Evolutionary conservation across 2,329 filamentous ascomycete genomes (phyloP), one percentile per base, ranked within the genome.

Genomic region (Phialophora verrucosa): DNA sequence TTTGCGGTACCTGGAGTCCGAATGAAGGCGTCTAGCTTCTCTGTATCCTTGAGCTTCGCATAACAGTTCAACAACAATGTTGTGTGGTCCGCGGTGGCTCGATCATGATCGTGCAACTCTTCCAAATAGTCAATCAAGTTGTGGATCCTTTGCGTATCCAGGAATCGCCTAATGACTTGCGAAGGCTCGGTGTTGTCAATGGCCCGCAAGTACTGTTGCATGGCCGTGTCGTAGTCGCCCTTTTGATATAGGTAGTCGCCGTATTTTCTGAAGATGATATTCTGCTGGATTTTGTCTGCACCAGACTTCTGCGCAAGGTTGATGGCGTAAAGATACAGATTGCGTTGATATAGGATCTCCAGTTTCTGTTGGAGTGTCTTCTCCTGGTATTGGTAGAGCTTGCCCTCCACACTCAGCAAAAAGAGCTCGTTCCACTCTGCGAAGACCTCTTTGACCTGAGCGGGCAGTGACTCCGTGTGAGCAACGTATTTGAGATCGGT

Each of bases 111-210:
- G 74, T 99, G 95, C 17, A 99, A 83, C 78, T 99, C 93, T 79
- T 99, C 96, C 1, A 99, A 84, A 74, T 98, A 99, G 75, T 96
- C 92, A 63, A 99, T 98, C 31, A 99, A 83, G 75, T 98, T 99
- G 73, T 97, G 93, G 78, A 99, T 97, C 69, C 93, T 87, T 84
- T 99, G 95, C 0, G 95, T 98, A 75, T 99, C 95, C 44, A 99
- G 84, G 74, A 96, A 99, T 88, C 97, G 97, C 73, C 94, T 87
- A 74, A 98, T 97, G 55, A 98, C 92, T 75, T 97, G 94, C 1
- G 94, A 97, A 6, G 94, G 94, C 74, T 98, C 94, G 0, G 94
- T 98, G 66, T 92, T 95, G 75, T 97, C 93, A 66, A 99, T 97
- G 0, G 96, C 94, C 72, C 92, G 91, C 69, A 99, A 88, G 75